Evolutionary conservation across 2,329 filamentous ascomycete species (phyloP).

Genomic region (Colletotrichum incanum): DNA sequence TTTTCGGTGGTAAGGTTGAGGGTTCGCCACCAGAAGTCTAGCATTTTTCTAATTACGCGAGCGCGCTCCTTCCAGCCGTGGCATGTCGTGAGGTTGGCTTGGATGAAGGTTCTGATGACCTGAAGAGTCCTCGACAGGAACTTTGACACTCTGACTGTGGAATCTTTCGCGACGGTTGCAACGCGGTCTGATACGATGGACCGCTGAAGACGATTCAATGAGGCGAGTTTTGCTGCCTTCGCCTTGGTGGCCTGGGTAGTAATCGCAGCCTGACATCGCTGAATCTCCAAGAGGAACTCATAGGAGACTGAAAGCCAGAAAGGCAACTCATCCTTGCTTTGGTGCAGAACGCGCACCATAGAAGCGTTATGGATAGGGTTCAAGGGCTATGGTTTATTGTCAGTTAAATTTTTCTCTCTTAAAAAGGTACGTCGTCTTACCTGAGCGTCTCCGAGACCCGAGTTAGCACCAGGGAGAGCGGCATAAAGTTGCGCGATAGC

Average conservation of each 20-base stretch:
- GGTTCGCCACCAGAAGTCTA: slow-evolving; percentile 71
- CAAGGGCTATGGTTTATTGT: slow-evolving; percentile 60
- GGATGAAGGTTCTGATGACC: slow-evolving; percentile 61
- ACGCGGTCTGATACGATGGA: slow-evolving; percentile 70
- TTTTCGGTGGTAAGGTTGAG: slow-evolving; percentile 61
- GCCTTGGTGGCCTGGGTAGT: slow-evolving; percentile 59
- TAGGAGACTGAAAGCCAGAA: slow-evolving; percentile 69
- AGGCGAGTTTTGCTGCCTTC: slow-evolving; percentile 65
- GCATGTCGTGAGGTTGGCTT: slow-evolving; percentile 47
- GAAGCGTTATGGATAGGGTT: slow-evolving; percentile 73
- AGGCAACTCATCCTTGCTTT: slow-evolving; percentile 51
- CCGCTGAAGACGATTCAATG: slow-evolving; percentile 73
- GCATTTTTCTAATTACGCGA: slow-evolving; percentile 56
- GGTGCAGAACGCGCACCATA: slow-evolving; percentile 61
- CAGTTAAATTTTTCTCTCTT: slow-evolving; percentile 28
- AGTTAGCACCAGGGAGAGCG: slow-evolving; percentile 49
- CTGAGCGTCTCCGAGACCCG: slow-evolving; percentile 58
- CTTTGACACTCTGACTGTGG: slow-evolving; percentile 67
- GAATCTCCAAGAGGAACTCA: slow-evolving; percentile 65
- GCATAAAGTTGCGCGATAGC: slow-evolving; percentile 56
- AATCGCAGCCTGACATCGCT: slow-evolving; percentile 59
- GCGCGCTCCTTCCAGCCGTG: slow-evolving; percentile 54
- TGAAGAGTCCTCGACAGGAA: slow-evolving; percentile 65
- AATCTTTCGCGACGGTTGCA: slow-evolving; percentile 72
- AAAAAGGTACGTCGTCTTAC: slow-evolving; percentile 55